Conservation (phyloP, 2,329 filamentous ascomycete genomes). For the Aspergillus awamori region DNA sequence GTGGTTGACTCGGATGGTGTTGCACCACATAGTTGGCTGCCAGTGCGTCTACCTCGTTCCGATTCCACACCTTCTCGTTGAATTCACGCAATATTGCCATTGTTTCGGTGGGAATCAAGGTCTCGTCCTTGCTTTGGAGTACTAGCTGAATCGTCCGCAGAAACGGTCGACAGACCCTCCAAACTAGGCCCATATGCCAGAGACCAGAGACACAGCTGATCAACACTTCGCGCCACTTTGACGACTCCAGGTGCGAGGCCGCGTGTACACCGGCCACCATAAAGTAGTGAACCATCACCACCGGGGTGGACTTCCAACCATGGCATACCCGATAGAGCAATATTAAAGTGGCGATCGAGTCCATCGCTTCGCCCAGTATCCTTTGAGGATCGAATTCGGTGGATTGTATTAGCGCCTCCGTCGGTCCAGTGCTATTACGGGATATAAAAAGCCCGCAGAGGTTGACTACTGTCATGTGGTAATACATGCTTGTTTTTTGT, state of each 20-base stretch:
- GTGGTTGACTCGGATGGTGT: neutral
- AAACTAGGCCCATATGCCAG: conserved; percentile 7
- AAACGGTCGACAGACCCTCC: conserved; percentile 2
- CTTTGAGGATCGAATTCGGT: neutral
- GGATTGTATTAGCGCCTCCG: neutral
- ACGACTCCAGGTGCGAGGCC: conserved; percentile 4
- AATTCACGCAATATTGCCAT: conserved; percentile 1
- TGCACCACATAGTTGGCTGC: conserved; percentile 1
- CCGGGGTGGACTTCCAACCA: conserved; percentile 1
- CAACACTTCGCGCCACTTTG: conserved; percentile 9
- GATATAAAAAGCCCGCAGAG: neutral
- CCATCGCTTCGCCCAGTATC: neutral
- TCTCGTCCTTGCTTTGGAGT: neutral
- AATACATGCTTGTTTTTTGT: conserved; percentile 1
- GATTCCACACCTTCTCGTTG: conserved; percentile 6
- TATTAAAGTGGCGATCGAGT: conserved; percentile 1
- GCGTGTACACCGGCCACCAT: conserved; percentile 1
- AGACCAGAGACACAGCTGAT: conserved; percentile 8
- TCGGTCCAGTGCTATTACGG: neutral
- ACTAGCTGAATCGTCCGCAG: conserved; percentile 5
- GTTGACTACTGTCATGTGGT: conserved; percentile 6
- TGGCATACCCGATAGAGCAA: conserved; percentile 5
- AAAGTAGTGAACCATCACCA: conserved; percentile 8
- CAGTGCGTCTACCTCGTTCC: neutral
- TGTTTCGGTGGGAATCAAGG: conserved; percentile 2